Evolutionary conservation across 1,284 basidiomycete genomes (phyloP).

Genomic region (Chiua sp.): DNA sequence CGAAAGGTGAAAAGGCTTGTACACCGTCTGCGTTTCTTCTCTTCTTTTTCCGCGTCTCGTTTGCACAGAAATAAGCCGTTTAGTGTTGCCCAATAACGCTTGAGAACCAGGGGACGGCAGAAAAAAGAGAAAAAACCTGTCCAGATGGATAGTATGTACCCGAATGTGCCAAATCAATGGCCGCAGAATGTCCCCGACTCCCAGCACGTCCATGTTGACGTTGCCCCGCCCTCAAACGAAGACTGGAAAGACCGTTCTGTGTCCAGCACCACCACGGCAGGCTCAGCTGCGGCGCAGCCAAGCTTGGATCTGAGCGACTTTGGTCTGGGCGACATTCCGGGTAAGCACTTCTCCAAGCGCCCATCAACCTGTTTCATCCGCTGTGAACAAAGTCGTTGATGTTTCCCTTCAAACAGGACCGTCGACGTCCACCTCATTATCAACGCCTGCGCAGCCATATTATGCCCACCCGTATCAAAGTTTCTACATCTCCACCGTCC

Average conservation of each 20-base stretch:
- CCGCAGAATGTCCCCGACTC: constrained; percentile 47
- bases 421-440: constrained; percentile 43
- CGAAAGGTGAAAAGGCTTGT: constrained; percentile 47
- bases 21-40: constrained; percentile 41
- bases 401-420: constrained; percentile 26
- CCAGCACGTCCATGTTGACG: constrained; percentile 46
- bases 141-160: constrained; percentile 56
- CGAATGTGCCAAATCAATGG: constrained; percentile 60
- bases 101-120: constrained; percentile 50
- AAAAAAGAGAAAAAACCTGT: constrained; percentile 49
- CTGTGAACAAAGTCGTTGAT: constrained; percentile 22
- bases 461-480: constrained; percentile 44
- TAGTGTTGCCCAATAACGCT: constrained; percentile 55
- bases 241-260: constrained; percentile 53
- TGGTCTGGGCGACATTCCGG: constrained; percentile 42
- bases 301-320: constrained; percentile 51
- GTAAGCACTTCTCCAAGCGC: constrained; percentile 40
- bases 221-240: constrained; percentile 40
- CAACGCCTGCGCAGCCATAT: constrained; percentile 44
- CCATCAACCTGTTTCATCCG: constrained; percentile 16
- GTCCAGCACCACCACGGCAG: constrained; percentile 30
- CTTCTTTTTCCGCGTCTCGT: constrained; percentile 44
- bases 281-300: constrained; percentile 38
- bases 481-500: constrained; percentile 46
- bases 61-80: constrained; percentile 58